Evolutionary conservation across 140 eudicot genomes (phyloP), one percentile per base, ranked within the genome.

Genomic region (Senecio squalidus): DNA sequence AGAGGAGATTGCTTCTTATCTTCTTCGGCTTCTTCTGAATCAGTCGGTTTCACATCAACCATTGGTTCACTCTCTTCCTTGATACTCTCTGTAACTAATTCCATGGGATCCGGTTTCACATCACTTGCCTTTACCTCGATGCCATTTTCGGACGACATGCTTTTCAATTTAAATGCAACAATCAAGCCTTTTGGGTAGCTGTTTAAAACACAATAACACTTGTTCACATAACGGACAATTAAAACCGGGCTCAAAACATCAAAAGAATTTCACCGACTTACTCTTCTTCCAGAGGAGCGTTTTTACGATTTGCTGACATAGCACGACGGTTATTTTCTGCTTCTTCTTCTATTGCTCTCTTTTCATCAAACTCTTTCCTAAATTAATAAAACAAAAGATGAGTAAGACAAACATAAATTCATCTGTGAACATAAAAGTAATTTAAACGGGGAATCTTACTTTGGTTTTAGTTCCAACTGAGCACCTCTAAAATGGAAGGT

Each of bases 181-280:
- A 91, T 69, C 43, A 91, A 73, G 70, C 94, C 96, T 58, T 83
- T 86, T 10, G 94, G 91, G 50, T 91, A 91, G 61, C 96, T 91
- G 95, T 29, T 43, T 6, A 20, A 27, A 25, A 33, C 28, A 11
- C 28, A 49, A 63, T 25, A 30, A 45, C 9, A 5, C 27, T 13
- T 55, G n/a, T n/a, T n/a, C n/a, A n/a, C n/a, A n/a, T n/a, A n/a
- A n/a, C n/a, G n/a, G n/a, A 23, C 22, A 50, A 38, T n/a, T n/a
- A n/a, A n/a, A n/a, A n/a, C n/a, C 5, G n/a, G 9, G 62, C 81
- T 51, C 62, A 89, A n/a, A n/a, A n/a, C n/a, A n/a, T n/a, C n/a
- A n/a, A n/a, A n/a, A n/a, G n/a, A n/a, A n/a, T n/a, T n/a, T n/a
- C n/a, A n/a, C n/a, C n/a, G n/a, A 75, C 88, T 66, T 67, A 91